A percentile compares a stretch with the other conserved stretches of the same genome.
phyloP scores from a whole-genome alignment of 306 rosid genomes.

The Pachyrhizus erosus region DNA sequence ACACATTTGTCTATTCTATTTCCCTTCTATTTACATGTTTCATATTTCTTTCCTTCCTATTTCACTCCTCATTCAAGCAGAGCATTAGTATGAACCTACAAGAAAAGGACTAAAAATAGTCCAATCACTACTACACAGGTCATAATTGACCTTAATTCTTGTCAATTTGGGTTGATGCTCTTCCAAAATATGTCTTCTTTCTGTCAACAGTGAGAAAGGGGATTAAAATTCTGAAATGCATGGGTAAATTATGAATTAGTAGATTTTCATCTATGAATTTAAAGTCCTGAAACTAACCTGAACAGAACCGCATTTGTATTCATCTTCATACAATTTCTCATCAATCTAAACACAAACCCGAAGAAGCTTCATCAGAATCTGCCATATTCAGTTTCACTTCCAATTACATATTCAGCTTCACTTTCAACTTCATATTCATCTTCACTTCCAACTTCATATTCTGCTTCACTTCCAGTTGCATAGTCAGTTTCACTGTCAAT shows the following conservation, averaged over 20 bases:
- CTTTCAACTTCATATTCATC: constrained; percentile 38
- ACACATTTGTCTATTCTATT: background rate
- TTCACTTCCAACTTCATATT: constrained; percentile 36
- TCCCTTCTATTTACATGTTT: background rate
- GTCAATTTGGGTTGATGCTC: constrained; percentile 48
- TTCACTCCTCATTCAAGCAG: background rate
- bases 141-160: constrained; percentile 45
- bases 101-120: constrained; percentile 55
- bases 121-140: constrained; percentile 52
- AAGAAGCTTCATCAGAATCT: constrained; percentile 39
- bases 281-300: constrained; percentile 54
- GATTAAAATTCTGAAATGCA: constrained; percentile 34
- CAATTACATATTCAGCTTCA: constrained; percentile 41
- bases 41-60: background rate
- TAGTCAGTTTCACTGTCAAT: constrained; percentile 48
- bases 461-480: constrained; percentile 32
- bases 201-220: constrained; percentile 50
- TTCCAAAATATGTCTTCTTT: constrained; percentile 42
- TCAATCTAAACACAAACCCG: constrained; percentile 26
- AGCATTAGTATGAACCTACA: constrained; percentile 54
- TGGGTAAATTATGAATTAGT: background rate
- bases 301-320: constrained; percentile 42
- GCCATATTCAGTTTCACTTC: constrained; percentile 40
- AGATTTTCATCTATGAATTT: constrained; percentile 1
- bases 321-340: constrained; percentile 45